phyloP scores from a whole-genome alignment of 768 basidiomycete genomes.

The Clitopilus passeckerianus region DNA sequence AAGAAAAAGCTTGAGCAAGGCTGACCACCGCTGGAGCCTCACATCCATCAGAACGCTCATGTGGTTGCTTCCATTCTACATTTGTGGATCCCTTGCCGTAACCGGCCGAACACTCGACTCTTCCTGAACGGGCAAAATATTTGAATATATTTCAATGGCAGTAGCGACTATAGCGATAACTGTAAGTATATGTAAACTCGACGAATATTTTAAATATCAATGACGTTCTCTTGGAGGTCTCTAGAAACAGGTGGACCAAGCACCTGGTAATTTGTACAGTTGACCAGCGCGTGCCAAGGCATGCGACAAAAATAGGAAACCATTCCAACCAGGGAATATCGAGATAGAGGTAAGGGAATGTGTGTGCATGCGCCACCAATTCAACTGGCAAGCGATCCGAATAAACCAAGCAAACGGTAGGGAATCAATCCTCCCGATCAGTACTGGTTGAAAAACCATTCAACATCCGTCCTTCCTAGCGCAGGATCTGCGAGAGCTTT shows the following conservation, averaged over 20 bases:
- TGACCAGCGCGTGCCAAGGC: not conserved
- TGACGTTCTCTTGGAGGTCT: not conserved
- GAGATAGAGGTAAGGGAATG: not conserved
- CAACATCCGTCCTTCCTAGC: conserved; percentile 22
- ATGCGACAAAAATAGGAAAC: not conserved
- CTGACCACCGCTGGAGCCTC: not conserved
- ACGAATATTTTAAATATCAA: not conserved
- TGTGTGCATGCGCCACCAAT: not conserved
- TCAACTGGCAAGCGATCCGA: not conserved
- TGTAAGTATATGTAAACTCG: not conserved
- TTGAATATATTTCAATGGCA: not conserved
- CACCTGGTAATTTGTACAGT: not conserved
- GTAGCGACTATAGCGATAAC: not conserved
- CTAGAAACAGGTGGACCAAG: not conserved
- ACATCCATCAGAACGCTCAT: not conserved
- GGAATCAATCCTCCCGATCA: not conserved
- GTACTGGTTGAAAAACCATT: conserved; percentile 33
- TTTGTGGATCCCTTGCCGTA: not conserved
- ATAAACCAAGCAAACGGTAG: not conserved
- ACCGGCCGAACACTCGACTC: not conserved
- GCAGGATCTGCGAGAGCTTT: conserved; percentile 17
- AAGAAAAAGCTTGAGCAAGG: too few relatives aligned
- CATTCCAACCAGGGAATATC: not conserved
- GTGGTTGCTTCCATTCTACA: not conserved
- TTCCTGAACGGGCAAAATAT: not conserved